Base-by-base conservation (phyloP, 2,329 filamentous ascomycete species). In the Aspergillus costaricaensis region DNA sequence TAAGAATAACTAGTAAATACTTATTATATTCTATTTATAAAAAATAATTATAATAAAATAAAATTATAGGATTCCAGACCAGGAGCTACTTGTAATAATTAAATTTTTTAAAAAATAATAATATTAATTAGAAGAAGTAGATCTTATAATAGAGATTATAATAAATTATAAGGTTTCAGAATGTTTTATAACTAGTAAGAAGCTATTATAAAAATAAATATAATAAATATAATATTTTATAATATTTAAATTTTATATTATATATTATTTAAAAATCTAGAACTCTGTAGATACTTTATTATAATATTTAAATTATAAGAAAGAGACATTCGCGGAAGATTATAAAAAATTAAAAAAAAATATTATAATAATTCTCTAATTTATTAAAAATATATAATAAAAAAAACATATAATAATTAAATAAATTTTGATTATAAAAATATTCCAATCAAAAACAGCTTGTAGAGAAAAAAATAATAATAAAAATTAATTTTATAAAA, bases 101-200 rank as follows among this genome's bases (percentile, higher is more conserved):
- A 23, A 55, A 67, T 32, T 58, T 44, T 43, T 51, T 19, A 27
- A 7, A 38, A 25, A 23, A 56, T 41, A 41, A 8, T 8, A 67
- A 19, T 38, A 59, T 6, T 53, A 36, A 48, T n/a, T 60, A 9
- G 2, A 38, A 50, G 21, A 50, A 27, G 2, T 7, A 21, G 41
- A 50, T 15, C 2, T 44, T 48, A 39, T 17, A 57, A 57, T 57
- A 51, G 9, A 51, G 8, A 51, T 27, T 25, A 17, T 57, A 57
- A 30, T 19, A 23, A n/a, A 30, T n/a, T 27, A 25, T 62, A 53
- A 41, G 36, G 58, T 27, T n/a, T 30, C 2, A 15, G 50, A 58
- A 58, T 54, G 54, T 6, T 51, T 32, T 41, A n/a, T 17, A 7
- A 41, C 14, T 17, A 41, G 2, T 17, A 41, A 41, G 5, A 17